phyloP scores from a whole-genome alignment of 345 rosid species.

The Raphanus raphanistrum region DNA sequence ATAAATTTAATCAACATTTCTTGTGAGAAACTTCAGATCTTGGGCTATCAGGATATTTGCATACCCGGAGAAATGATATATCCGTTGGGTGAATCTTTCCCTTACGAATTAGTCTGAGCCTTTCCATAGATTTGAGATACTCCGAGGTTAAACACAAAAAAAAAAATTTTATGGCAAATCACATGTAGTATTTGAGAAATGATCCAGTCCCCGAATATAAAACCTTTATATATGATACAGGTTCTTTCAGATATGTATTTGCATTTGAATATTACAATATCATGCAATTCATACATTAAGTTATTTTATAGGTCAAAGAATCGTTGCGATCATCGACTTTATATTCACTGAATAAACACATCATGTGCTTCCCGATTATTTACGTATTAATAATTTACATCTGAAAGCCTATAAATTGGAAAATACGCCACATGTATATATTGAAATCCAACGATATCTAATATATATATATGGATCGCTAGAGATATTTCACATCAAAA shows the following conservation, averaged over 20 bases:
- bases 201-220: neutral
- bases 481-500: neutral
- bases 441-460: neutral
- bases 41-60: no score
- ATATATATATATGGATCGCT: neutral
- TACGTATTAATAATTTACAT: neutral
- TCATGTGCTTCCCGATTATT: constrained; percentile 18
- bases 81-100: no score
- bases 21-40: neutral
- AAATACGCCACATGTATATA: neutral
- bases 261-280: neutral
- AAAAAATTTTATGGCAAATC: neutral
- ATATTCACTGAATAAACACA: constrained; percentile 17
- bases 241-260: neutral
- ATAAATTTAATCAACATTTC: constrained; percentile 2
- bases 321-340: constrained; percentile 16
- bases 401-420: neutral
- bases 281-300: neutral
- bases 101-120: no score
- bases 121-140: no score
- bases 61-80: no score
- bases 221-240: neutral
- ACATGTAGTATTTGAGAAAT: constrained; percentile 19
- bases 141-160: no score
- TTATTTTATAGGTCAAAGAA: neutral